phyloP scores from a whole-genome alignment of 2,329 filamentous ascomycete species.

The Aspergillus sp. region DNA sequence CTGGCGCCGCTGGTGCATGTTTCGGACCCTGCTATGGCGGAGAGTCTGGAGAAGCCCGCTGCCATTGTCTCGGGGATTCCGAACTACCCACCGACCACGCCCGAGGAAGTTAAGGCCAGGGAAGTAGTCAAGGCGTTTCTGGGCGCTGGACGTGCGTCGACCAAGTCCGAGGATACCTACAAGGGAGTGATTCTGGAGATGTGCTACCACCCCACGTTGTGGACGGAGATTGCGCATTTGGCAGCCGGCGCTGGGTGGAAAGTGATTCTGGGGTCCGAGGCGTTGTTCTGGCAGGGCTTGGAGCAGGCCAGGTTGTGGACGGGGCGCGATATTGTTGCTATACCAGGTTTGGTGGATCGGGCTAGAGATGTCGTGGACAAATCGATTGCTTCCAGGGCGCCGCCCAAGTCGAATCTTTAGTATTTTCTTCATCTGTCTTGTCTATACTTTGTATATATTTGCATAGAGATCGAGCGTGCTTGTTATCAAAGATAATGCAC shows the following conservation, averaged over 20 bases:
- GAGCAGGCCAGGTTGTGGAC: conserved; percentile 61
- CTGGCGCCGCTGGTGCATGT: conserved; percentile 52
- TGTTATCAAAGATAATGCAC: too few relatives aligned
- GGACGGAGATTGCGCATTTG: conserved; percentile 57
- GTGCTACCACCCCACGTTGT: conserved; percentile 70
- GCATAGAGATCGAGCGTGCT: background rate
- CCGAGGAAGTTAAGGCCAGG: conserved; percentile 54
- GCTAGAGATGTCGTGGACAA: conserved; percentile 48
- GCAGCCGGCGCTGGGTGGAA: conserved; percentile 59
- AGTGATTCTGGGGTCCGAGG: conserved; percentile 67
- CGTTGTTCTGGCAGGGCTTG: conserved; percentile 67
- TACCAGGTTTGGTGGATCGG: conserved; percentile 47
- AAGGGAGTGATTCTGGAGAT: conserved; percentile 70
- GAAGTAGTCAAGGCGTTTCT: conserved; percentile 40
- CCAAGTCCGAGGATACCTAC: conserved; percentile 22
- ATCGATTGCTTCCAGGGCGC: conserved; percentile 37
- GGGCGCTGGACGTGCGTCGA: conserved; percentile 7
- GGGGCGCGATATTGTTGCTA: conserved; percentile 48
- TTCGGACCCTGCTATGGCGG: conserved; percentile 52
- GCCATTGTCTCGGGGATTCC: conserved; percentile 68
- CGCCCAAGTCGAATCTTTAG: conserved; percentile 21
- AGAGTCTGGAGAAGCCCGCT: conserved; percentile 49
- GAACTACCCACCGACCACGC: conserved; percentile 61
- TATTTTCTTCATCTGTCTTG: conserved; percentile 10
- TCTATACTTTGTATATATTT: background rate